Base-by-base conservation (phyloP, 2,329 filamentous ascomycete genomes). In the Sclerotinia spermophila region DNA sequence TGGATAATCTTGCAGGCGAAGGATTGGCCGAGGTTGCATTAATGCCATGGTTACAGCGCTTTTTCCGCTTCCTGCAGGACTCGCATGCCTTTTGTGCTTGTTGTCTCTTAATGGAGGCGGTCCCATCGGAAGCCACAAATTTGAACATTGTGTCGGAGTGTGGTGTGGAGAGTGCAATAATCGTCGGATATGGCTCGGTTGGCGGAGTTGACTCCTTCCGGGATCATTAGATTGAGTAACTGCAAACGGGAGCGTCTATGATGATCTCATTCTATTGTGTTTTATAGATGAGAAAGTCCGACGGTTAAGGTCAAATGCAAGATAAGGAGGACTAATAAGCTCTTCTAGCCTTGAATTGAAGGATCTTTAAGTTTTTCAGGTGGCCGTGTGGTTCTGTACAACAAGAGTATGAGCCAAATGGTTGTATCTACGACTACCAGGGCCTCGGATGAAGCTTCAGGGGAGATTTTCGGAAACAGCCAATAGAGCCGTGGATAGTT, bases 21-120 rank as follows among this genome's bases (percentile, higher is more conserved):
- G 38, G 40, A 45, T 27, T 66, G 0, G 48, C 27, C 11, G 27
- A 30, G 5, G 0, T 21, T 66, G 68, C 30, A 35, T 42, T 64
- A 3, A 24, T 35, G 30, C 10, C 62, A 72, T 85, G 84, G 19
- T 82, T 78, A 72, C 84, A 85, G 71, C 83, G 70, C 53, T 75
- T 75, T 48, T 74, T 75, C 42, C 73, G 55, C 55, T 71, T 84
- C 6, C 87, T 84, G 74, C 87, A 89, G 2, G 81, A 79, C 0
- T 82, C 81, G 73, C 87, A 89, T 6, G 87, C 87, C 42, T 88
- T 86, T 71, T 84, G 83, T 33, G 87, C 86, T 76, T 89, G 87
- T 73, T 86, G 86, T 66, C 87, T 81, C 80, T 89, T 89, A 21
- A 71, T 60, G 27, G 72, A 48, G 69, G 86, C 79, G 27, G 86